A percentile compares a stretch with the other conserved stretches of the same genome.
These are phyloP conservation scores for Talaromyces islandicus DNA, from an alignment of 2,329 filamentous ascomycete genomes.

Conservation along the genomic window DNA sequence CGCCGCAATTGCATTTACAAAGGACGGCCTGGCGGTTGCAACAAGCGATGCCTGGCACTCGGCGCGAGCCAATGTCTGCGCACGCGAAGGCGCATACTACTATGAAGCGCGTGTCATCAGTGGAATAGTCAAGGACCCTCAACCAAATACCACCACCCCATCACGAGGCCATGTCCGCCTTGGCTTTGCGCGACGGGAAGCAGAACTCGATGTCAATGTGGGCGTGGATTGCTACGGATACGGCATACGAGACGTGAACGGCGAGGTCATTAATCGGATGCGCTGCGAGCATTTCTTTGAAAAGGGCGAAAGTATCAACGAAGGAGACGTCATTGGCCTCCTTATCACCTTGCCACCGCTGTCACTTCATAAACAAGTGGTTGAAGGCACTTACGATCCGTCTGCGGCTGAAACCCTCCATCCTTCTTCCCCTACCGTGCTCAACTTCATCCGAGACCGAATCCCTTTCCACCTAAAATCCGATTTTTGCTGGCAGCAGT, in stretches of 20 bases:
- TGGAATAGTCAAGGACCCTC: slow-evolving; percentile 44
- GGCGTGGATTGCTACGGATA: slow-evolving; percentile 95
- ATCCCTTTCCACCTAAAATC: slow-evolving; percentile 92
- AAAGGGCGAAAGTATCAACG: slow-evolving; percentile 68
- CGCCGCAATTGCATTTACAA: slow-evolving; percentile 75
- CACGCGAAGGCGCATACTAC: slow-evolving; percentile 83
- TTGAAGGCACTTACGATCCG: slow-evolving; percentile 81
- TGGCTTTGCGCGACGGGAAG: slow-evolving; percentile 42
- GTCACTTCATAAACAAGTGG: slow-evolving; percentile 78
- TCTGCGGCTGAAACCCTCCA: slow-evolving; percentile 58
- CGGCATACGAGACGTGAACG: slow-evolving; percentile 79
- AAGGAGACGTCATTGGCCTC: slow-evolving; percentile 90
- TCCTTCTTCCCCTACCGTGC: slow-evolving; percentile 42
- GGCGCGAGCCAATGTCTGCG: slow-evolving; percentile 82
- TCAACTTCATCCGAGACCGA: slow-evolving; percentile 88
- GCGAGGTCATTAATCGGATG: slow-evolving; percentile 90
- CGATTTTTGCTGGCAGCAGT: slow-evolving; percentile 79
- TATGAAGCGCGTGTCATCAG: slow-evolving; percentile 88
- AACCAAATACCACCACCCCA: slow-evolving; percentile 15
- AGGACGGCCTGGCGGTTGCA: slow-evolving; percentile 68
- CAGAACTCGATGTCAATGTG: slow-evolving; percentile 51
- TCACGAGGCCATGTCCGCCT: slow-evolving; percentile 42
- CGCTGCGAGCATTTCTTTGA: slow-evolving; percentile 86
- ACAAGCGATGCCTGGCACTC: slow-evolving; percentile 92
- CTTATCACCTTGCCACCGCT: slow-evolving; percentile 88